Evolutionary conservation across 345 rosid species (phyloP), one percentile per base, ranked within the genome.

Genomic region (Salix koriyanagi): DNA sequence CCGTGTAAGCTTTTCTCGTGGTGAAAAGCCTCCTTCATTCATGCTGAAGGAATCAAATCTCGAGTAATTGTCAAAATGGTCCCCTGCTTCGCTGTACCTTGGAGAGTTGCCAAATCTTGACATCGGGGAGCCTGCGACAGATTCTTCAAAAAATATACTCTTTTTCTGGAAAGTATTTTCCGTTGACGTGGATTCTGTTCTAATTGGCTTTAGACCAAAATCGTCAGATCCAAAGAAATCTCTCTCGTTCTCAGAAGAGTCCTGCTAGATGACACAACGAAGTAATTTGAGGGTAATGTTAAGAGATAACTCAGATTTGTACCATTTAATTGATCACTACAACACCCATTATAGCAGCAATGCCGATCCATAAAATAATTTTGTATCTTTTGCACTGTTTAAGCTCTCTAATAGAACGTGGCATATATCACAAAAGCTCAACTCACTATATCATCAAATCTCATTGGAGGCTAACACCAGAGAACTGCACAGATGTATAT

Each of bases 21-120:
- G 82, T 78, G 92, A 87, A 81, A 88, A 85, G 66, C 93, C 94
- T 26, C 86, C 75, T 37, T 90, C 98, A 37, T 82, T 76, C 77
- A 84, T 81, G 82, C 85, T 91, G 87, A 95, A 95, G 75, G 98
- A 95, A 83, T 96, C 99, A n/a, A 93, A 88, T 83, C 96, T 89
- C 19, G 99, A 90, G 85, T 89, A 92, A 81, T 86, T 90, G 83
- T 93, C 91, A 10, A 84, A 88, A 75, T 88, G 86, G 76, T 88
- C 90, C 58, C 91, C 87, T 37, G 87, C 92, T 81, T 94, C 97
- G 18, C 97, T 91, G 84, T 80, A 88, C 73, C 97, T 88, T 16
- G 99, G 87, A 65, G 97, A 93, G 89, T 90, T 91, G 71, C 91
- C 93, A 69, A 88, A 88, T 82, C 89, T 92, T 65, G 98, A 92